Conservation (phyloP, 192 early-diverging fungal genomes). For the Globomyces pollinis-pini region DNA sequence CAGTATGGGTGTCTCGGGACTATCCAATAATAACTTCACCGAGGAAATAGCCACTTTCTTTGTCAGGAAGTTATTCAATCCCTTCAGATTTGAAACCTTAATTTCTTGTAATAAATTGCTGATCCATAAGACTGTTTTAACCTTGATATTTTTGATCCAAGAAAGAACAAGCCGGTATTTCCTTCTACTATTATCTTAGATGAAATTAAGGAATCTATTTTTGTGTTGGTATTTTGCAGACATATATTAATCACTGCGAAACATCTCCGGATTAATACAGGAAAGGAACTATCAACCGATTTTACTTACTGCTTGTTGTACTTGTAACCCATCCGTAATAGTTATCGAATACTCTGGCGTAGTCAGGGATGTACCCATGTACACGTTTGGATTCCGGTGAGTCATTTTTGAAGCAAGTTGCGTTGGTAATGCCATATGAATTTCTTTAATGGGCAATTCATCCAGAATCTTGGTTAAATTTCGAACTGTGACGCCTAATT, state of each 20-base stretch:
- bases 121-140: no score
- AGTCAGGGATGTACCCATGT: slow-evolving; percentile 34
- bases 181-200: not conserved
- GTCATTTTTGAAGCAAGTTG: slow-evolving; percentile 31
- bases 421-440: slow-evolving; percentile 49
- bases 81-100: no score
- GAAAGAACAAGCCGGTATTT: not conserved
- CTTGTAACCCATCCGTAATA: slow-evolving; percentile 24
- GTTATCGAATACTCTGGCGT: slow-evolving; percentile 31
- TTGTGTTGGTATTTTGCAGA: not conserved
- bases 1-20: no score
- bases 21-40: no score
- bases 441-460: slow-evolving; percentile 34
- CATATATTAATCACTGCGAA: not conserved
- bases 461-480: slow-evolving; percentile 44
- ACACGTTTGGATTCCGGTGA: slow-evolving; percentile 33
- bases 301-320: slow-evolving; percentile 22
- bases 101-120: no score
- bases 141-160: no score
- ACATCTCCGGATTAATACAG: not conserved
- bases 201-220: not conserved
- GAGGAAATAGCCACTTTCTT: no score
- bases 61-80: no score
- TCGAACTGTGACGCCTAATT: slow-evolving; percentile 19
- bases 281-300: not conserved